Evolutionary conservation across 148 eudicot species (phyloP), one percentile per base, ranked within the genome.

Genomic region (Nepenthes gracilis): DNA sequence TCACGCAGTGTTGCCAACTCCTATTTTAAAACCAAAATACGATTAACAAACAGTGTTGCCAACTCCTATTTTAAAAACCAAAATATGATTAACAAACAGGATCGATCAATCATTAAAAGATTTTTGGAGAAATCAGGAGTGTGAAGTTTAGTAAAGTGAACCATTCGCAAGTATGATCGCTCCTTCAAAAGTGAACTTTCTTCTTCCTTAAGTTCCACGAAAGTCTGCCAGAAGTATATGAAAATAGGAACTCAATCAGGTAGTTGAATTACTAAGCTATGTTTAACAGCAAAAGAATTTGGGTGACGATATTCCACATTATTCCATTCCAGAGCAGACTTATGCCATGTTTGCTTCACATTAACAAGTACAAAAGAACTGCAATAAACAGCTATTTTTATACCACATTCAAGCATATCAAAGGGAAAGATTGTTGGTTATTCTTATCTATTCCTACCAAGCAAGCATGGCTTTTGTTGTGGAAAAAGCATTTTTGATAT

Each of bases 181-280:
- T 84, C 89, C 72, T 81, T 77, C 72, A 77, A 48, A 47, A 84
- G 60, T 8, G 64, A 67, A 70, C 33, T 58, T 61, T 81, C 90
- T 69, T 84, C 84, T 35, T 78, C 84, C 66, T 75, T 81, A 63
- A 84, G 90, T 62, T 84, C 78, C 2, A 74, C 64, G 74, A 74
- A 49, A 5, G 53, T 49, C 53, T 49, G 53, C 15, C 4, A 49
- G 13, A 5, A 49, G 15, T n/a, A 11, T 2, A 49, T 45, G 6
- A 49, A 49, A 49, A 11, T 10, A 49, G 11, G 11, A 49, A 8
- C 4, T 40, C 1, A 8, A 4, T 40, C 45, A 40, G 45, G 45
- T n/a, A 5, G 53, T n/a, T 2, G 11, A 5, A 49, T 10, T 6
- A 5, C 11, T 2, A 49, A 49, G 53, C 53, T n/a, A 0, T 49